Evolutionary conservation across 805 yeast species (phyloP).

Genomic region (Wickerhamomyces alni): DNA sequence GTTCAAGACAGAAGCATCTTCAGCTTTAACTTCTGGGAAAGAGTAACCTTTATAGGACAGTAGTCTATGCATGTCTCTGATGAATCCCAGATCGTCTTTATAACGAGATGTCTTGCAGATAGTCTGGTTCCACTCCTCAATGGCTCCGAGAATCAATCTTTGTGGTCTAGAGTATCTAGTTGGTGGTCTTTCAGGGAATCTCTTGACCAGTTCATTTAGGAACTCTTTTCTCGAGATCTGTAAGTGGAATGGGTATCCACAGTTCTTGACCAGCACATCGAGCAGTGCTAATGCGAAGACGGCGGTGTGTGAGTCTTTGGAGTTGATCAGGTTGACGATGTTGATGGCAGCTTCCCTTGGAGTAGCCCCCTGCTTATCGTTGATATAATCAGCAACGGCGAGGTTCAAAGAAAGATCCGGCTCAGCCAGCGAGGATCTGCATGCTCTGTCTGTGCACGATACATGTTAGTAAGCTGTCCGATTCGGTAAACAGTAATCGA

Average conservation of each 20-base stretch:
- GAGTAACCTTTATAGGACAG: constrained; percentile 85
- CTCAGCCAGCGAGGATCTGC: constrained; percentile 73
- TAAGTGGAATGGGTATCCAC: constrained; percentile 95
- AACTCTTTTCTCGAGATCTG: constrained; percentile 95
- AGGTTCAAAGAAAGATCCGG: constrained; percentile 86
- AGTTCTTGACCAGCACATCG: constrained; percentile 91
- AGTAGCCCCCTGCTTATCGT: constrained; percentile 83
- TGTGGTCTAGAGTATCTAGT: constrained; percentile 77
- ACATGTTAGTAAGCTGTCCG: too few relatives aligned
- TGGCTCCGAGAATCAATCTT: constrained; percentile 76
- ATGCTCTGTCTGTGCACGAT: constrained; percentile 60
- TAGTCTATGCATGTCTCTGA: constrained; percentile 93
- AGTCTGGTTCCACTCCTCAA: constrained; percentile 97
- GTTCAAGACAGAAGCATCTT: constrained; percentile 88
- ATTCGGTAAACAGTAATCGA: too few relatives aligned
- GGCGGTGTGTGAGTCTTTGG: constrained; percentile 77
- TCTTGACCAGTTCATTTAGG: constrained; percentile 83
- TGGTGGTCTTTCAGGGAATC: constrained; percentile 95
- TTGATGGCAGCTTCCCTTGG: constrained; percentile 92
- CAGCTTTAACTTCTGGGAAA: constrained; percentile 86
- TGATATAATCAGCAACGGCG: constrained; percentile 90
- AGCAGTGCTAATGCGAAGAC: constrained; percentile 75
- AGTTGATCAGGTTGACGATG: constrained; percentile 75
- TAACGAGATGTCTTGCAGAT: constrained; percentile 85
- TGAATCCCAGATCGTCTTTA: constrained; percentile 86